phyloP scores from a whole-genome alignment of 2,329 filamentous ascomycete genomes.

The Xylariaceae sp. region DNA sequence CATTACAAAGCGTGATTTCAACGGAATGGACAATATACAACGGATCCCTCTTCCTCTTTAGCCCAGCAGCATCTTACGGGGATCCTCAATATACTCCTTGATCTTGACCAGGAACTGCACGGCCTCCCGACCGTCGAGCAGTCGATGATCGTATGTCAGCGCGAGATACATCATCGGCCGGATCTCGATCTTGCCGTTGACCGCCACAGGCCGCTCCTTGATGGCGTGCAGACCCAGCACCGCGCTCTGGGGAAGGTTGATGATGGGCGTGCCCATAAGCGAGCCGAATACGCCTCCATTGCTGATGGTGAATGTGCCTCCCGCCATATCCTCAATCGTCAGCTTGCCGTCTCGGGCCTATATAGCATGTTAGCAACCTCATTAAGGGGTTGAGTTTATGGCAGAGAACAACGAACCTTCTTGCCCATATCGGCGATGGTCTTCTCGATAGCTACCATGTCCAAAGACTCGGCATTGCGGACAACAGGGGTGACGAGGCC shows the following conservation, averaged over 20 bases:
- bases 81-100: conserved; percentile 97
- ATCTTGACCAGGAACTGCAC: conserved; percentile 95
- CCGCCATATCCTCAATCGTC: conserved; percentile 98
- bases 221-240: conserved; percentile 93
- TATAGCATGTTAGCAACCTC: neutral
- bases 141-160: conserved; percentile 93
- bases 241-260: conserved; percentile 91
- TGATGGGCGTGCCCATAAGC: conserved; percentile 95
- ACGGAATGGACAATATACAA: neutral
- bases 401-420: conserved; percentile 59
- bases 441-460: conserved; percentile 85
- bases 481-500: conserved; percentile 95
- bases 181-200: conserved; percentile 93
- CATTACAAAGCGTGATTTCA: neutral
- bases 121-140: conserved; percentile 91
- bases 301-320: conserved; percentile 96
- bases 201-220: conserved; percentile 84
- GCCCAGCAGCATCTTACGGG: conserved; percentile 76
- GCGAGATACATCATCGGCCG: conserved; percentile 99
- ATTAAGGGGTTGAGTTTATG: no score
- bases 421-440: conserved; percentile 90
- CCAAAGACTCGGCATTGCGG: conserved; percentile 84
- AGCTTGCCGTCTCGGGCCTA: conserved; percentile 89
- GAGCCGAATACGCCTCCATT: conserved; percentile 97
- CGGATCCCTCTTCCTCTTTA: conserved; percentile 2